A percentile compares a stretch with the other conserved stretches of the same genome.
Evolutionary conservation across 192 early-diverging fungal species (phyloP).

Genomic region (Backusella tarrabulga): DNA sequence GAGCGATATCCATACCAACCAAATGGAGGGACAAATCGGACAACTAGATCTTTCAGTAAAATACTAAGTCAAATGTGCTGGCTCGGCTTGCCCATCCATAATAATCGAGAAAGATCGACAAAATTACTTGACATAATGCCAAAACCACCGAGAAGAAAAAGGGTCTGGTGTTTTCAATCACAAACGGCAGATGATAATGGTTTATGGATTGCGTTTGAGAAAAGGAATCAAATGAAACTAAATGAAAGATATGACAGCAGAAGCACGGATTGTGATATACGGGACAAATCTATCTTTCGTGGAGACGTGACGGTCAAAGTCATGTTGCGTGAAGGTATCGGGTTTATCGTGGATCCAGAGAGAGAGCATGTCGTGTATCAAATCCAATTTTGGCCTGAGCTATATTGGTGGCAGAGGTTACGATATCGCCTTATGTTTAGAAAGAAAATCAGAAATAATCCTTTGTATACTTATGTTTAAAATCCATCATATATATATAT

Average conservation of each 20-base stretch:
- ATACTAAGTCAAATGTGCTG: background rate
- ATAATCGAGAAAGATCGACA: background rate
- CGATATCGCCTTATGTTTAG: background rate
- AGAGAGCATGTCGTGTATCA: background rate
- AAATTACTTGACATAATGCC: background rate
- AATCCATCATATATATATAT: background rate
- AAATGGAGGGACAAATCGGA: background rate
- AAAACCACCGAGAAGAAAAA: background rate
- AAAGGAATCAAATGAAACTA: background rate
- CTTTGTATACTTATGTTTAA: background rate
- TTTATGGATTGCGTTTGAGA: background rate
- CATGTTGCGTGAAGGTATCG: background rate
- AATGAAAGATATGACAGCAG: background rate
- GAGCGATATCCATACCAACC: background rate
- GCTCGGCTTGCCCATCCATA: background rate
- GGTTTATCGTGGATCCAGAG: background rate
- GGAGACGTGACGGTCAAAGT: background rate
- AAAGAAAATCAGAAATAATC: slow-evolving; percentile 1
- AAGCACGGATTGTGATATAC: background rate
- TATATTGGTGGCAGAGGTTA: background rate
- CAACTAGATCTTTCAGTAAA: background rate
- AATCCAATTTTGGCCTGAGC: background rate
- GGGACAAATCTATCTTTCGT: background rate
- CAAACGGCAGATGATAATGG: background rate
- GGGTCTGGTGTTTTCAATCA: background rate